These are phyloP conservation scores for Trichosporon sp. DNA, from an alignment of 1,284 basidiomycete species.

Conservation along the genomic window DNA sequence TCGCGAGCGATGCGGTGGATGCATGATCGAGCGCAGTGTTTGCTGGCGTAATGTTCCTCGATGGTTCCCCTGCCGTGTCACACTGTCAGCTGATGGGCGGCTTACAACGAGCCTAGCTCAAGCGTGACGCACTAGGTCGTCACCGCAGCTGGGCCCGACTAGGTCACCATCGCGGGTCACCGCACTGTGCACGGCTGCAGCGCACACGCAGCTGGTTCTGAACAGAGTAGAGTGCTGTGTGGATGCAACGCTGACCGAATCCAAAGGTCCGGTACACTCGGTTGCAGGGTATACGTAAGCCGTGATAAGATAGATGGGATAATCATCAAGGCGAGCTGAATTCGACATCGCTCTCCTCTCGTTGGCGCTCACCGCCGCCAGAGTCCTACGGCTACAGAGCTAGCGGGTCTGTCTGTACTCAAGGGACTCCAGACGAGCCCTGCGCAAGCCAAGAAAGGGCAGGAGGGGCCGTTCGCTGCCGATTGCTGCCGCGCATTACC, in stretches of 20 bases:
- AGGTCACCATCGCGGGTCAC: too few relatives aligned
- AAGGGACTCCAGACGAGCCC: neutral
- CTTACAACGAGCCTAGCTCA: neutral
- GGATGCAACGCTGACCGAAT: neutral
- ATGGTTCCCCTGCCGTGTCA: neutral
- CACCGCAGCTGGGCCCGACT: too few relatives aligned
- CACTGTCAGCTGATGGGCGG: neutral
- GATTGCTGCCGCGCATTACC: neutral
- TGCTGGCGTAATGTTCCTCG: neutral
- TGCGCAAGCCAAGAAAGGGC: neutral
- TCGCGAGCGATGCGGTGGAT: neutral
- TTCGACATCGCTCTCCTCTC: neutral
- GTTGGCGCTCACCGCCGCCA: too few relatives aligned
- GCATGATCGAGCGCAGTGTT: neutral
- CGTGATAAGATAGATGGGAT: neutral
- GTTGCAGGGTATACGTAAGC: neutral
- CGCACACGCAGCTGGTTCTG: neutral
- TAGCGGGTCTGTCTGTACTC: too few relatives aligned
- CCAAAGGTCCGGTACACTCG: neutral
- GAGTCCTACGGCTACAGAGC: neutral
- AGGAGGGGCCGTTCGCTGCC: neutral
- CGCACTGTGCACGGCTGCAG: neutral
- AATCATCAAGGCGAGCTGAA: neutral
- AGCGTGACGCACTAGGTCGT: neutral
- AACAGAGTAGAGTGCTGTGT: neutral